Evolutionary conservation across 495 filamentous ascomycete genomes (phyloP).

Genomic region (Daldinia bambusicola): DNA sequence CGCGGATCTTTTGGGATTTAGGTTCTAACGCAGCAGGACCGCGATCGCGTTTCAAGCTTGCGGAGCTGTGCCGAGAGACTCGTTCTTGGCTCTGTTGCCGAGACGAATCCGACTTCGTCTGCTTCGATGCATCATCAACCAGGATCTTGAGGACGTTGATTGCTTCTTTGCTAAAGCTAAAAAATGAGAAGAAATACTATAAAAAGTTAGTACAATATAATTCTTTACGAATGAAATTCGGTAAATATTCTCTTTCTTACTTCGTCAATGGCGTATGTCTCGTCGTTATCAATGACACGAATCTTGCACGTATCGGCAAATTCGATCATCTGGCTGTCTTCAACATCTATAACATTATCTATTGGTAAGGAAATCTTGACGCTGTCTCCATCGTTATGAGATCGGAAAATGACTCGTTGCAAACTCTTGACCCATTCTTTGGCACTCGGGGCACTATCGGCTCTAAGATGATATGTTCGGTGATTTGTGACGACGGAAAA

Average conservation of each 20-base stretch:
- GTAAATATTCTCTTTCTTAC: slow-evolving; percentile 57
- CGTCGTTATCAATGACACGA: slow-evolving; percentile 87
- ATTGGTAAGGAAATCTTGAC: slow-evolving; percentile 95
- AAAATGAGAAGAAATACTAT: slow-evolving; percentile 97
- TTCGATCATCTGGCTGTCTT: slow-evolving; percentile 90
- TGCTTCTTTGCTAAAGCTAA: slow-evolving; percentile 86
- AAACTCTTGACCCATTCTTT: slow-evolving; percentile 98
- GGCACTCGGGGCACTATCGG: slow-evolving; percentile 87
- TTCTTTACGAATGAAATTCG: not conserved
- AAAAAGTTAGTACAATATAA: slow-evolving; percentile 36
- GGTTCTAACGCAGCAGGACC: slow-evolving; percentile 49
- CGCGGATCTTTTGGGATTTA: slow-evolving; percentile 63
- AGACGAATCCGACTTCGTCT: slow-evolving; percentile 38
- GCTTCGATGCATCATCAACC: slow-evolving; percentile 71
- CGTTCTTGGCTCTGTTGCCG: slow-evolving; percentile 20
- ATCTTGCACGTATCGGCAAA: slow-evolving; percentile 96
- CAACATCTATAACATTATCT: slow-evolving; percentile 88
- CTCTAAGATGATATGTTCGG: slow-evolving; percentile 85
- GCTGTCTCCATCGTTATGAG: slow-evolving; percentile 95
- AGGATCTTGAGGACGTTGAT: slow-evolving; percentile 79
- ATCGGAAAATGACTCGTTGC: slow-evolving; percentile 93
- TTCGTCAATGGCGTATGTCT: slow-evolving; percentile 95
- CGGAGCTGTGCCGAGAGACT: slow-evolving; percentile 27
- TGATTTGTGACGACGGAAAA: slow-evolving; percentile 87
- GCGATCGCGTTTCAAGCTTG: slow-evolving; percentile 12